phyloP scores from a whole-genome alignment of 441 rosid species.

The Populus hybrid region DNA sequence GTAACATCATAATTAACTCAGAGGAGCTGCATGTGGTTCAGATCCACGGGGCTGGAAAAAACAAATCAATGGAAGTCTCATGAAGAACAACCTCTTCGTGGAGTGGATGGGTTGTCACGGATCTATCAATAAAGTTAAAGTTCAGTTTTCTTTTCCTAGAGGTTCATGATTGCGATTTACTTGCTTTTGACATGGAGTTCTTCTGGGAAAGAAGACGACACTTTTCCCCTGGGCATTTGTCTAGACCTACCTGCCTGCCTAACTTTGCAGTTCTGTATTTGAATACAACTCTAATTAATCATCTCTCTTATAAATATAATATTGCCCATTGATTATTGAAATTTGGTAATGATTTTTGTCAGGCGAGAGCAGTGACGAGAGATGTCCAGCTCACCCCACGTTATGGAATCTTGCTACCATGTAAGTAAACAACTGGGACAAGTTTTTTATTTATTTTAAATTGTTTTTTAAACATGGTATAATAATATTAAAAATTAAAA shows the following conservation, averaged over 20 bases:
- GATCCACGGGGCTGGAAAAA: too few species aligned
- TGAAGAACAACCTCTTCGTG: neutral
- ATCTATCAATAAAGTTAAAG: neutral
- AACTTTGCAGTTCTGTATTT: neutral
- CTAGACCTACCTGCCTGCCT: neutral
- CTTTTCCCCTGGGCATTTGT: neutral
- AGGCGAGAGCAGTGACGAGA: neutral
- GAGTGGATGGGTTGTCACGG: neutral
- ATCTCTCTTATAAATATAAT: too few species aligned
- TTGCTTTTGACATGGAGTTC: neutral
- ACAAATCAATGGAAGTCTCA: too few species aligned
- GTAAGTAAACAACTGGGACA: neutral
- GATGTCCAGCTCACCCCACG: neutral
- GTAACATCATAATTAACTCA: too few species aligned
- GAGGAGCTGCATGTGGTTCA: too few species aligned
- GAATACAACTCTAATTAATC: neutral
- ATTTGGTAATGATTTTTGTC: neutral
- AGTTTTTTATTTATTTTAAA: neutral
- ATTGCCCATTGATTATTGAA: neutral
- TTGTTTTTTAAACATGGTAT: accelerated
- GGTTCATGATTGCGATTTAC: neutral
- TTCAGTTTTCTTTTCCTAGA: neutral
- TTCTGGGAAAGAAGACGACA: neutral
- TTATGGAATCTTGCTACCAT: neutral
- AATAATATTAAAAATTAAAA: too few species aligned